A percentile compares a stretch with the other conserved stretches of the same genome.
phyloP scores from a whole-genome alignment of 495 filamentous ascomycete species.

The Hypoxylon rickii region DNA sequence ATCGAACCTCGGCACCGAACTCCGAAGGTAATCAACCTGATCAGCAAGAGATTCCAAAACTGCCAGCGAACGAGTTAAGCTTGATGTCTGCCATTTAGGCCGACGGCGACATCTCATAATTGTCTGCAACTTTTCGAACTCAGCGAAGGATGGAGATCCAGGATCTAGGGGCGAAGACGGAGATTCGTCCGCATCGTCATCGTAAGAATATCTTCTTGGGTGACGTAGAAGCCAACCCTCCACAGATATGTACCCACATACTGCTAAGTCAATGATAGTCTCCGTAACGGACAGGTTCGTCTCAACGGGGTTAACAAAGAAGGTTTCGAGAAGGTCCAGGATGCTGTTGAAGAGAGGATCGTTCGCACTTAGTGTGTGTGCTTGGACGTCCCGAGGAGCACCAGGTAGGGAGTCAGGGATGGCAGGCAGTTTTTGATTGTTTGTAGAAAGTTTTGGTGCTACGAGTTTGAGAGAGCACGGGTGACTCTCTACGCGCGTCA shows the following conservation, averaged over 20 bases:
- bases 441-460: conserved; percentile 55
- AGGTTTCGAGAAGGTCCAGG: conserved; percentile 70
- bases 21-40: conserved; percentile 66
- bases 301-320: conserved; percentile 88
- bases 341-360: conserved; percentile 78
- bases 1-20: conserved; percentile 76
- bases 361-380: conserved; percentile 66
- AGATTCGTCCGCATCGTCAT: conserved; percentile 46
- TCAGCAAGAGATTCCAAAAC: conserved; percentile 62
- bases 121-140: conserved; percentile 49
- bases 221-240: conserved; percentile 90
- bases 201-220: conserved; percentile 62
- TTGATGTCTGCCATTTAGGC: conserved; percentile 52
- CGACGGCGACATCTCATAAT: conserved; percentile 55
- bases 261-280: conserved; percentile 76
- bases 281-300: conserved; percentile 87
- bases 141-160: conserved; percentile 37
- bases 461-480: conserved; percentile 68
- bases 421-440: conserved; percentile 54
- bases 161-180: conserved; percentile 38
- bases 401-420: conserved; percentile 57
- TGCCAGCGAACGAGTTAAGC: conserved; percentile 54
- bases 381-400: conserved; percentile 58
- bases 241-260: conserved; percentile 79
- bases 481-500: conserved; percentile 78